Evolutionary conservation across 768 basidiomycete genomes (phyloP), one percentile per base, ranked within the genome.

Genomic region (Calocera viscosa): DNA sequence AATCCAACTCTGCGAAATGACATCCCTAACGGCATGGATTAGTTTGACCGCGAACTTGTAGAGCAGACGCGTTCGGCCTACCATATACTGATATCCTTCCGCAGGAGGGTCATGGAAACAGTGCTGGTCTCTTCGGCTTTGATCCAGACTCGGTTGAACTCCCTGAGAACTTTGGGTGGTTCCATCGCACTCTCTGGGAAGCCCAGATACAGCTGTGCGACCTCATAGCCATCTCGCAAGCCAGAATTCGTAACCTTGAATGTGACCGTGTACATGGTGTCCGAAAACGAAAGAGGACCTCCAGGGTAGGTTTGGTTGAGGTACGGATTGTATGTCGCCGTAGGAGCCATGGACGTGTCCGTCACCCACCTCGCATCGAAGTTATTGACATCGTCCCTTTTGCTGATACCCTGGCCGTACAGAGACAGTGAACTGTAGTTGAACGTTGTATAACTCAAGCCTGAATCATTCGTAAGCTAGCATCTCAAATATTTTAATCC

Each of bases 381-480:
- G 35, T 38, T 38, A 14, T 38, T 38, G 35, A 14, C 35, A 5
- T 38, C 35, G 19, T 47, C 43, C 24, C 43, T 47, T 19, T 47
- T 19, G 43, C 19, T 8, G 24, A 47, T 19, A 24, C 43, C 43
- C 16, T 17, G 19, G 24, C 43, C 43, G 19, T 47, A 47, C 7
- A 84, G 76, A 1, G 78, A 72, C 43, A 88, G 74, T 22, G 77
- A 74, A 10, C 84, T 83, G 74, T 88, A 89, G 2, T 79, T 72
- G 74, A 90, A 91, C 0, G 80, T 83, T 60, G 89, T 89, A 74
- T 90, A 91, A 1, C 83, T 85, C 16, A 90, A 77, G 1, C 89
- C 89, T 72, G 83, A 89, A 2, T 88, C 88, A 74, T 89, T 90
- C 70, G 84, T 81, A 72, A 80, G 92, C 39, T 89, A 88, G 2